Evolutionary conservation across 768 basidiomycete species (phyloP), one percentile per base, ranked within the genome.

Genomic region (Suillus discolor): DNA sequence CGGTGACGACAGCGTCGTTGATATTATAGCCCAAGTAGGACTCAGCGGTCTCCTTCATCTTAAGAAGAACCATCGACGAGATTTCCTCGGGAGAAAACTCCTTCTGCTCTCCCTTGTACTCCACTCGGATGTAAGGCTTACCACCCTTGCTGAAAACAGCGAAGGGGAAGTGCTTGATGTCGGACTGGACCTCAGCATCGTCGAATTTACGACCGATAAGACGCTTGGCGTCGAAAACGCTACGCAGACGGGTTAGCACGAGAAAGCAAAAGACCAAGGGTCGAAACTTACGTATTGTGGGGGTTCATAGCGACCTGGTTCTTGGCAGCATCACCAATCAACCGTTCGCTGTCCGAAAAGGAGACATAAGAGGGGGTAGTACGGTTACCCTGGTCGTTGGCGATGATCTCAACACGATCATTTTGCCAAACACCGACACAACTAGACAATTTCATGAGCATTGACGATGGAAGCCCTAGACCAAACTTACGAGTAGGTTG

Each of bases 381-480:
- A 65, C 95, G 91, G 83, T 97, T 94, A 77, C 93, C 92, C 84
- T 94, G 93, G 80, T 94, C 92, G 74, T 94, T 94, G 81, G 92
- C 92, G 77, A 98, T 98, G 84, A 97, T 97, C 83, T 97, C 96
- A 70, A 97, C 96, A 77, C 96, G 93, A 84, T 99, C 97, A 75
- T 97, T 96, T 86, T 96, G 94, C 96, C 96, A 99, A 68, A 99
- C 96, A 86, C 93, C 97, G 73, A 98, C 97, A 80, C 96, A 98
- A n/a, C 93, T 96, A 77, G 36, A 66, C 62, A 74, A 55, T 57
- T 67, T 45, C 25, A 67, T 64, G 42, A 44, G 70, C 36, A 41
- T 15, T 15, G 9, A 5, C 34, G 12, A 47, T 55, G 62, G 36
- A 38, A 1, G 25, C 28, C 15, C 15, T 31, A 31, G 11, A 54